These are phyloP conservation scores for Acanthamoeba lenticulata DNA, from an alignment of 208 protist genomes.

Conservation along the genomic window DNA sequence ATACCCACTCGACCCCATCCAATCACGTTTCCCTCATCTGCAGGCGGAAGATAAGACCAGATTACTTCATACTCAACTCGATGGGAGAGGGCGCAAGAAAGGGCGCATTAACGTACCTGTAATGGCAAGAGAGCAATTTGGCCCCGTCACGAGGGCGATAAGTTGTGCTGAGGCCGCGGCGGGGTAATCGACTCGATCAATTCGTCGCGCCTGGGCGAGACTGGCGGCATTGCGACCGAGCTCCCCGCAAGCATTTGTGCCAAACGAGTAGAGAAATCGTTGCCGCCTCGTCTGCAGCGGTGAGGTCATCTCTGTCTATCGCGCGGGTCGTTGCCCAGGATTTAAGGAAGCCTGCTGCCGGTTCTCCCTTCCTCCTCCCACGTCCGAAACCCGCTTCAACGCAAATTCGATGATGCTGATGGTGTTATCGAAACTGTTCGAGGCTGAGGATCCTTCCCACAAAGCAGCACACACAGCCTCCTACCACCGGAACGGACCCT, in stretches of 20 bases:
- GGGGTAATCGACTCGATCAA: not conserved
- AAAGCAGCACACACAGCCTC: too few species aligned
- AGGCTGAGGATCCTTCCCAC: too few species aligned
- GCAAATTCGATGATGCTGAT: too few species aligned
- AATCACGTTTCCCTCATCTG: not conserved
- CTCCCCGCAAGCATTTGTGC: not conserved
- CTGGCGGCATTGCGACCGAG: not conserved
- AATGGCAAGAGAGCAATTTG: not conserved
- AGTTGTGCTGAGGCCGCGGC: not conserved
- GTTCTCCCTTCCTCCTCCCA: too few species aligned
- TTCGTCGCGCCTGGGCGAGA: too few species aligned
- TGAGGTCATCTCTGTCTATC: not conserved
- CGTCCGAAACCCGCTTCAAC: too few species aligned
- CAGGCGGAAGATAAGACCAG: not conserved
- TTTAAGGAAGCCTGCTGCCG: too few species aligned
- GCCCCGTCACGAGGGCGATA: not conserved
- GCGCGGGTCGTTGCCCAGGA: too few species aligned
- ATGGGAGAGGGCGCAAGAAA: not conserved
- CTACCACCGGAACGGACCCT: too few species aligned
- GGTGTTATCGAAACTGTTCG: too few species aligned
- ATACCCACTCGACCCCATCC: not conserved
- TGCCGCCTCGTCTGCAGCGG: not conserved
- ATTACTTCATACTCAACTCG: not conserved
- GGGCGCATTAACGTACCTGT: not conserved
- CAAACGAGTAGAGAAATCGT: not conserved